These are phyloP conservation scores for Takashimella koratensis DNA, from an alignment of 1,284 basidiomycete genomes.

Conservation along the genomic window DNA sequence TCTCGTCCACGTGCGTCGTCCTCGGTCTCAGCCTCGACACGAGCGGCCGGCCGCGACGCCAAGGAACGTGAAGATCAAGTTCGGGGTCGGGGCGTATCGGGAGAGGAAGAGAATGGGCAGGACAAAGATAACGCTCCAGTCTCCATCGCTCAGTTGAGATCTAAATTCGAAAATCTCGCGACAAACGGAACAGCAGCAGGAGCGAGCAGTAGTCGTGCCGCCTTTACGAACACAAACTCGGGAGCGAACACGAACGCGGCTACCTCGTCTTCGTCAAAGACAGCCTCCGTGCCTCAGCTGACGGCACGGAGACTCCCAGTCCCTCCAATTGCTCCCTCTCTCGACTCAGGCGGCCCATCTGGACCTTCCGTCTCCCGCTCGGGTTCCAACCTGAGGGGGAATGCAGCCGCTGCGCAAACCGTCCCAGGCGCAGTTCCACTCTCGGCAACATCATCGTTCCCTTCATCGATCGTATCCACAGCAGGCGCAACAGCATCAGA, in stretches of 20 bases:
- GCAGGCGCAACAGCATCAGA: neutral
- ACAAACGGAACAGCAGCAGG: neutral
- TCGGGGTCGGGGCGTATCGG: no score
- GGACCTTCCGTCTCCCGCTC: neutral
- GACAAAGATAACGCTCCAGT: slow-evolving; percentile 14
- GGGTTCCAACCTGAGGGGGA: no score
- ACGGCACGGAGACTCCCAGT: neutral
- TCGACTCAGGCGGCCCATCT: neutral
- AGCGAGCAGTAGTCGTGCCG: neutral
- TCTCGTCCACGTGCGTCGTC: slow-evolving; percentile 1
- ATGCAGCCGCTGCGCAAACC: no score
- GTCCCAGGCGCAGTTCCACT: no score
- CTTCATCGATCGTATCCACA: no score
- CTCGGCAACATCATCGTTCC: no score
- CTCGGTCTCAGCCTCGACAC: neutral
- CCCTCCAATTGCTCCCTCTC: neutral
- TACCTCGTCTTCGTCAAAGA: neutral
- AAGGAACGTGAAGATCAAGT: no score
- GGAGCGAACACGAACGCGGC: neutral
- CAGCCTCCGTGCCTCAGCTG: neutral
- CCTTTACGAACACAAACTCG: neutral
- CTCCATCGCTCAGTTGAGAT: slow-evolving; percentile 36
- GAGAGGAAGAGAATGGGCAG: neutral
- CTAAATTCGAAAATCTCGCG: slow-evolving; percentile 36
- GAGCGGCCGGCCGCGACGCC: no score